Evolutionary conservation across 441 rosid genomes (phyloP), one percentile per base, ranked within the genome.

Genomic region (Aquilaria agallochum): DNA sequence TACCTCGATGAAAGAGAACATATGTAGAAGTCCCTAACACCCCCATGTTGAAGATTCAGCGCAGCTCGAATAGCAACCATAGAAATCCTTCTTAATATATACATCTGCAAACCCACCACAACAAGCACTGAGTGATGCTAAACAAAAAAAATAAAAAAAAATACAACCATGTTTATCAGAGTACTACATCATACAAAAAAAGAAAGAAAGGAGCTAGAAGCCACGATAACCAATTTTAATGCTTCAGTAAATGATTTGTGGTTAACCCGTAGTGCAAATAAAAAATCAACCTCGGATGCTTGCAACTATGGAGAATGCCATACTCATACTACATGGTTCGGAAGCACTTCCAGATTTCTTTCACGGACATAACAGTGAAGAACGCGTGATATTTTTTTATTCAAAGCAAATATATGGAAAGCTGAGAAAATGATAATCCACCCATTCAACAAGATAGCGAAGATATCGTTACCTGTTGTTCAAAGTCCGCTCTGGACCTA

Each of bases 1-100:
- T 52, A 96, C 99, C 97, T 89, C 11, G 99, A 96, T 58, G 99
- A 96, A 56, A 96, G 87, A 65, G 99, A 96, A 76, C 99, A 96
- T 53, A 96, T 93, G 72, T 96, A 96, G 72, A 96, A 96, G 81
- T 96, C 99, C 74, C 69, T 83, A 50, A 78, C 87, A 52, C 84
- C 88, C 57, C 99, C 99, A 73, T 93, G 83, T 63, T 89, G 86
- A 58, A 96, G 96, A 77, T 89, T 96, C 75, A 93, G 72, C 0
- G 98, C 97, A 70, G 96, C 88, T 62, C 95, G 83, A 55, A 96
- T 96, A 31, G 98, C 96, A 59, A 82, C 96, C 99, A 96, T 96
- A 46, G 98, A 84, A 62, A 93, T 77, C 78, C 96, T 84, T 65
- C 99, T 69, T 53, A 96, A 79, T 67, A 96, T 93, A 69, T 96